A percentile compares a stretch with the other conserved stretches of the same genome.
phyloP scores from a whole-genome alignment of 1,139 yeast species.

The Hemisphaericaspora subhashii region DNA sequence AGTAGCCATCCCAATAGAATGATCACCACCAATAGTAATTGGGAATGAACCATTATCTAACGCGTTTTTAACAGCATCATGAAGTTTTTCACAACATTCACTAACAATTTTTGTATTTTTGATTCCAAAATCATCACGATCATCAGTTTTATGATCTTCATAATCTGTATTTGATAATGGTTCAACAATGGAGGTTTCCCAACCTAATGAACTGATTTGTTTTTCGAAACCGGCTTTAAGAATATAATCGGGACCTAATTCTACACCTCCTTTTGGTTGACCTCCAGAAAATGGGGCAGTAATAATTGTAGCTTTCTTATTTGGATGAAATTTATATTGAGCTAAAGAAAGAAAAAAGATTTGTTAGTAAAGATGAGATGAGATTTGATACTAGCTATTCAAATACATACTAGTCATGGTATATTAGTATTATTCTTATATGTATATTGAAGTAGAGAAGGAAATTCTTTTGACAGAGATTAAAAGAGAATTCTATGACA shows the following conservation, averaged over 20 bases:
- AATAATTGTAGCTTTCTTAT: conserved; percentile 60
- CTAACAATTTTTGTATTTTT: conserved; percentile 80
- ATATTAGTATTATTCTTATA: not conserved
- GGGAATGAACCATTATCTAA: conserved; percentile 63
- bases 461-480: too few species aligned
- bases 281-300: conserved; percentile 97
- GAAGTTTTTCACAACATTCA: conserved; percentile 65
- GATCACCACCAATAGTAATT: conserved; percentile 93
- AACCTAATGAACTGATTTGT: conserved; percentile 67
- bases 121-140: conserved; percentile 53
- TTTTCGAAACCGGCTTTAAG: conserved; percentile 67
- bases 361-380: conserved; percentile 8
- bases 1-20: conserved; percentile 93
- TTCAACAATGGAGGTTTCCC: conserved; percentile 58
- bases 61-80: conserved; percentile 54
- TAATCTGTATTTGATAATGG: conserved; percentile 57
- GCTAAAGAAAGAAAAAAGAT: conserved; percentile 18
- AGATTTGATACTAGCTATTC: too few species aligned
- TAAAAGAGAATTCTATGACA: too few species aligned
- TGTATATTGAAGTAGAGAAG: not conserved
- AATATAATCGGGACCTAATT: conserved; percentile 84
- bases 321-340: conserved; percentile 52
- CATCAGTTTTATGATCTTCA: conserved; percentile 39
- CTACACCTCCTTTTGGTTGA: conserved; percentile 92
- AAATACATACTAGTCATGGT: conserved; percentile 1